Evolutionary conservation across 495 filamentous ascomycete genomes (phyloP), one percentile per base, ranked within the genome.

Genomic region (Talaromyces wortmannii): DNA sequence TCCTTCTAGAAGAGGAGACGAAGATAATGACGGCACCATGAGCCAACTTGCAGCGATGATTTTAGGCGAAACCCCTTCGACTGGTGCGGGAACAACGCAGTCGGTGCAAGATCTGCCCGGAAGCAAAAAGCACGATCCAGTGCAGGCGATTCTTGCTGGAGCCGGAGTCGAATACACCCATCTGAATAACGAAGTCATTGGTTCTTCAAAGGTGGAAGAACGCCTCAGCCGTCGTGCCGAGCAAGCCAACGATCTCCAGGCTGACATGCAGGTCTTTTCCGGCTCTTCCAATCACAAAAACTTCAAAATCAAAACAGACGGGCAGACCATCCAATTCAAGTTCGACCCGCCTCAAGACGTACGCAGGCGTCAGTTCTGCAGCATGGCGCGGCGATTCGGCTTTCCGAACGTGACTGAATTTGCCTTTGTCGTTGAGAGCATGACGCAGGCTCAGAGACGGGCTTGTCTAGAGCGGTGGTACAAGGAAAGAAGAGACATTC

Each of bases 121-220:
- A 50, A 44, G 63, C 5, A 75, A 74, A 57, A 80, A 83, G 55
- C 80, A 78, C 57, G 91, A 97, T 62, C 82, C 91, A 4, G 79
- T 98, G 31, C 87, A 91, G 57, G 94, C 90, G 16, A 97, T 98
- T 61, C 82, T 98, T 6, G 83, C 91, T 7, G 78, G 83, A 31
- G 92, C 90, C 2, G 94, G 95, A 6, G 92, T 98, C 12, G 85
- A 94, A 67, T 98, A 98, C 67, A 95, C 90, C 8, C 94, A 98
- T 63, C 87, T 96, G 57, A 98, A 98, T 64, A 91, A 88, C 43
- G 94, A 98, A 70, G 92, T 98, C 15, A 86, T 98, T 48, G 94
- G 94, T 33, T 88, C 89, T 0, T 92, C 87, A 7, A 87, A 84
- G 52, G 79, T 96, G 17, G 94, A 98, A 72, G 85, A 86, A 55